Percentiles rank a stretch among this genome's conserved stretches.
Conservation (phyloP, 768 basidiomycete genomes). For the Boletus barrowsii region DNA sequence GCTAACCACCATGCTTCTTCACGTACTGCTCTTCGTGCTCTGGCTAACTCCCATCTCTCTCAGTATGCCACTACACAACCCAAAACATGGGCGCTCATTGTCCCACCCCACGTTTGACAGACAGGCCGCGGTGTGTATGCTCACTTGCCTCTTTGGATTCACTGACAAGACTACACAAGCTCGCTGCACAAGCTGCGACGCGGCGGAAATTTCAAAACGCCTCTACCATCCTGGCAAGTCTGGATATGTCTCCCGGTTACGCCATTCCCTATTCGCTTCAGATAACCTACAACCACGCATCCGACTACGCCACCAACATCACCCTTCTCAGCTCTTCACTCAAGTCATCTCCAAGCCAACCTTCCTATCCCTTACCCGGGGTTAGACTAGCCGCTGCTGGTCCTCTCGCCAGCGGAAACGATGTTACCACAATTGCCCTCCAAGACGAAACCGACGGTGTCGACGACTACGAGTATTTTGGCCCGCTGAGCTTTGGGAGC, state of each 20-base stretch:
- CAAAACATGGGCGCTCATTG: not conserved
- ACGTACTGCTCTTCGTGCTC: conserved; percentile 4
- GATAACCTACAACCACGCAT: conserved; percentile 15
- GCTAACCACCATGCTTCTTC: conserved; percentile 12
- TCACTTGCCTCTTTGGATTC: not conserved
- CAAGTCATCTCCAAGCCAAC: not conserved
- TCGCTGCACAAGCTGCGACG: conserved; percentile 11
- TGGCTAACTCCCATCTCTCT: conserved; percentile 3
- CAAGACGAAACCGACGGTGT: conserved; percentile 37
- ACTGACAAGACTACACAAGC: conserved; percentile 8
- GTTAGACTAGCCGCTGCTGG: not conserved
- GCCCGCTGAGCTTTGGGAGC: conserved; percentile 48
- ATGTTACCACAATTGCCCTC: conserved; percentile 25
- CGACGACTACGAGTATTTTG: conserved; percentile 48
- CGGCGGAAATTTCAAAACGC: conserved; percentile 19
- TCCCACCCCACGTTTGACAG: not conserved
- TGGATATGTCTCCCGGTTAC: conserved; percentile 4
- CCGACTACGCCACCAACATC: conserved; percentile 17
- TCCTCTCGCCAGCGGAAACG: not conserved
- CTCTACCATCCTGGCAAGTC: conserved; percentile 10
- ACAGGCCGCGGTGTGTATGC: conserved; percentile 8
- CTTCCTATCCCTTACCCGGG: not conserved
- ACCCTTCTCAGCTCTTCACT: not conserved
- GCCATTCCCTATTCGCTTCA: conserved; percentile 12
- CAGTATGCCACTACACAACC: conserved; percentile 8